Percentiles rank a stretch among this genome's conserved stretches.
These are phyloP conservation scores for Chalciporus pseudorubinellus DNA, from an alignment of 768 basidiomycete genomes.

Conservation along the genomic window DNA sequence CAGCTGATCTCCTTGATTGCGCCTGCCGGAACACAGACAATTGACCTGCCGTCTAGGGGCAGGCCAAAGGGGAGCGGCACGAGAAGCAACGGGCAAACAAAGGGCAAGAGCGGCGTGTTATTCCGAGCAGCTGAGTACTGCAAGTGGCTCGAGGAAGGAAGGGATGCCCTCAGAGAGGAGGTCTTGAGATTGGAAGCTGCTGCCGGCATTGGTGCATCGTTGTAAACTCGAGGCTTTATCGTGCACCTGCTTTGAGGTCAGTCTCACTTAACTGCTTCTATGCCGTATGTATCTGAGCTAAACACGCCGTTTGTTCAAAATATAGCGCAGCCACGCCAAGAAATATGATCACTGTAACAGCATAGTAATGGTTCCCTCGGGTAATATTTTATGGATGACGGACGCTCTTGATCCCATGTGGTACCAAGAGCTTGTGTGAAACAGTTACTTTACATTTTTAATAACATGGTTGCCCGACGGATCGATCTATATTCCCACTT, in stretches of 20 bases:
- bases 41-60: slow-evolving; percentile 75
- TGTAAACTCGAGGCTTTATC: slow-evolving; percentile 6
- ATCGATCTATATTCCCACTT: background rate
- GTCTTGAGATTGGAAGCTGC: slow-evolving; percentile 65
- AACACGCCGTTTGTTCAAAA: background rate
- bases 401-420: no score
- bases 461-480: background rate
- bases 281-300: background rate
- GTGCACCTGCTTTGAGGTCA: slow-evolving; percentile 9
- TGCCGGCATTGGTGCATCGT: slow-evolving; percentile 45
- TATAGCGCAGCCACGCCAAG: background rate
- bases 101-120: slow-evolving; percentile 87
- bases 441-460: background rate
- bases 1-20: slow-evolving; percentile 80
- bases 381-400: background rate
- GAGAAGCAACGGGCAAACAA: slow-evolving; percentile 62
- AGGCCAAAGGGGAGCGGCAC: slow-evolving; percentile 77
- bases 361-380: background rate
- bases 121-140: slow-evolving; percentile 86
- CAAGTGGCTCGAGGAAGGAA: slow-evolving; percentile 82
- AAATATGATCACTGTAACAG: background rate
- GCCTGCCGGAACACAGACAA: slow-evolving; percentile 68
- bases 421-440: no score
- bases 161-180: slow-evolving; percentile 67
- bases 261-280: background rate